Evolutionary conservation across 768 basidiomycete genomes (phyloP), one percentile per base, ranked within the genome.

Genomic region (Tremella fuciformis): DNA sequence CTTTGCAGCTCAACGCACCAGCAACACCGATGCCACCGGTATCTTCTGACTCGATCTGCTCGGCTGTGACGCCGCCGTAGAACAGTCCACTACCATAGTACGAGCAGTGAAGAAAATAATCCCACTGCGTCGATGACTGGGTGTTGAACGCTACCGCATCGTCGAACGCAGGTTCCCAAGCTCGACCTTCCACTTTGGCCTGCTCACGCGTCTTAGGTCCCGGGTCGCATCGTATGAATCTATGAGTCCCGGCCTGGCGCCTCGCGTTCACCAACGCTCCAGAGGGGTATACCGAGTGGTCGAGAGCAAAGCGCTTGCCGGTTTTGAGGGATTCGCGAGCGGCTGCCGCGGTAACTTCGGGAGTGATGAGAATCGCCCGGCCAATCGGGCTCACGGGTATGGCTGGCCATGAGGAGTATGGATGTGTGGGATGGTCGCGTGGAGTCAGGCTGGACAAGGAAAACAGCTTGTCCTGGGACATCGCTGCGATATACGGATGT

Each of bases 361-460:
- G 57, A 13, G 57, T 59, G 22, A 53, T 40, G 50, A 59, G 57
- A 41, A 47, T 29, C 4, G 47, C 24, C 6, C 57, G 50, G 22
- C 57, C 57, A 15, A 51, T 51, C 3, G 57, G 57, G 40, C 41
- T 46, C 9, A 51, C 50, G 4, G 57, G 57, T 19, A 59, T 22
- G 41, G 57, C 52, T 4, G 57, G 57, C 57, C 57, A 59, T 40
- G 57, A 59, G 13, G 57, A 59, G 39, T 41, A 53, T n/a, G 50
- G 57, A 42, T 59, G 57, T 13, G 15, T 29, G 6, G 57, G 57
- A 21, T 50, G 49, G 26, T 50, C 26, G 26, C 22, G 18, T 4
- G 42, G 42, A 46, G 42, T 22, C n/a, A 46, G 42, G 42, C 22
- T 22, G n/a, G 22, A 24, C 42, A 46, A 46, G 42, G 42, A 46